Evolutionary conservation across 2,329 filamentous ascomycete species (phyloP).

Genomic region (Nemania bipapillata): DNA sequence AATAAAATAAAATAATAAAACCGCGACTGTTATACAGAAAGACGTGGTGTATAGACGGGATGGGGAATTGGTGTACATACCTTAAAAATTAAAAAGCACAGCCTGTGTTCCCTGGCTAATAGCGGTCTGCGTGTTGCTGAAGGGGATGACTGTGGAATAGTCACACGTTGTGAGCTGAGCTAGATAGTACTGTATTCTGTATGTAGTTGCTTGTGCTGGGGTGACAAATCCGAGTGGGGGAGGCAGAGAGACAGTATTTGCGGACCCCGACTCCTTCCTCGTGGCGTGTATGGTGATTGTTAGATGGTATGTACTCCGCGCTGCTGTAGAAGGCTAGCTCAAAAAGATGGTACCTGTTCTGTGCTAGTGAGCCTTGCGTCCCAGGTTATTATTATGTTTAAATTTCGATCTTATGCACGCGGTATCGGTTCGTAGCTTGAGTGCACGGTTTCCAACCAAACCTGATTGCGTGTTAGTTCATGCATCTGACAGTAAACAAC

Average conservation of each 20-base stretch:
- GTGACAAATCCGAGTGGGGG: slow-evolving; percentile 39
- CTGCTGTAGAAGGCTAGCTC: neutral
- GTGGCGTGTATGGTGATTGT: slow-evolving; percentile 39
- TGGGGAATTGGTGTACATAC: slow-evolving; percentile 24
- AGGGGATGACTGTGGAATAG: slow-evolving; percentile 25
- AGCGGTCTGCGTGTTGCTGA: slow-evolving; percentile 34
- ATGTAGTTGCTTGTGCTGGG: slow-evolving; percentile 28
- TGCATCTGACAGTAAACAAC: slow-evolving; percentile 16
- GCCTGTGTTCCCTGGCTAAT: slow-evolving; percentile 10
- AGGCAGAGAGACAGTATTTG: slow-evolving; percentile 20
- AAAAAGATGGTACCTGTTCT: slow-evolving; percentile 44
- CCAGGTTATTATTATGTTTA: slow-evolving; percentile 31
- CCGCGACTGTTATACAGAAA: neutral
- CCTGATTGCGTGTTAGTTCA: slow-evolving; percentile 32
- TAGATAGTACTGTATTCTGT: neutral
- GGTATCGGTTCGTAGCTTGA: slow-evolving; percentile 37
- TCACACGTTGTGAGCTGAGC: slow-evolving; percentile 30
- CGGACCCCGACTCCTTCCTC: slow-evolving; percentile 41
- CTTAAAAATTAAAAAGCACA: slow-evolving; percentile 13
- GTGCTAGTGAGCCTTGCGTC: slow-evolving; percentile 35
- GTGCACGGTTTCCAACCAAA: slow-evolving; percentile 13
- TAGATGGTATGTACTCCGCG: slow-evolving; percentile 14
- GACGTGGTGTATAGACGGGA: slow-evolving; percentile 4
- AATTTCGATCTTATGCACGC: slow-evolving; percentile 38
- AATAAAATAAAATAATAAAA: slow-evolving; percentile 6